A percentile compares a stretch with the other conserved stretches of the same genome.
phyloP scores from a whole-genome alignment of 2,329 filamentous ascomycete species.

The Hirsutella minnesotensis region DNA sequence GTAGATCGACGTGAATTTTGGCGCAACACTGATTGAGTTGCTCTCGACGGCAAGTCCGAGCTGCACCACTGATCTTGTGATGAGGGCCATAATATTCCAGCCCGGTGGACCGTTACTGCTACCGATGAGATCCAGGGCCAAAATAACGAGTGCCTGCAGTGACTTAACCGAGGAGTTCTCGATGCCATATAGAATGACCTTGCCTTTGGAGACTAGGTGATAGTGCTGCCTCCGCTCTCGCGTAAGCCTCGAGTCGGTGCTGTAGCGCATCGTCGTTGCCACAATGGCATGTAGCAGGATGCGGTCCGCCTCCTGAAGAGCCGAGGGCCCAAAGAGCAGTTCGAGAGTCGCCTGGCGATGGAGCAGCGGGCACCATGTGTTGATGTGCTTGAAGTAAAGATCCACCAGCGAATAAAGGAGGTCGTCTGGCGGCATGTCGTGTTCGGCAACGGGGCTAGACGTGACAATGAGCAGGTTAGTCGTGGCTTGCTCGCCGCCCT shows the following conservation, averaged over 20 bases:
- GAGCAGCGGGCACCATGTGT: conserved; percentile 82
- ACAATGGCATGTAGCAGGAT: conserved; percentile 82
- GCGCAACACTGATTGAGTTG: conserved; percentile 66
- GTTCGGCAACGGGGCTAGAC: conserved; percentile 28
- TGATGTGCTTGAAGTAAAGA: conserved; percentile 69
- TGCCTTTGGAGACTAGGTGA: conserved; percentile 71
- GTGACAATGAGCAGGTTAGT: conserved; percentile 33
- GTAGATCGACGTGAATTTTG: conserved; percentile 75
- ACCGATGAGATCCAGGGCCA: conserved; percentile 75
- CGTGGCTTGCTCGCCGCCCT: conserved; percentile 40
- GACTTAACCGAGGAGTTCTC: conserved; percentile 85
- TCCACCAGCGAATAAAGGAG: conserved; percentile 62
- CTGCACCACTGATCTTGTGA: conserved; percentile 80
- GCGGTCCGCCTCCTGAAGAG: conserved; percentile 68
- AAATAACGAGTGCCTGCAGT: conserved; percentile 75
- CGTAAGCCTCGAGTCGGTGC: conserved; percentile 62
- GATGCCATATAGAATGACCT: conserved; percentile 75
- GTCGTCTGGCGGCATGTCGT: conserved; percentile 64
- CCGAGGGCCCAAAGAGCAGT: conserved; percentile 64
- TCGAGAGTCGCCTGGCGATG: conserved; percentile 75
- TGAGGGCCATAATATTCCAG: conserved; percentile 84
- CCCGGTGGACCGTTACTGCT: conserved; percentile 82
- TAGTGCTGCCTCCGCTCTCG: conserved; percentile 63
- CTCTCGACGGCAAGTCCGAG: conserved; percentile 75
- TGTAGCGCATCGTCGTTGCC: conserved; percentile 76